These are phyloP conservation scores for Stenocarpella maydis DNA, from an alignment of 2,329 filamentous ascomycete species.

Conservation along the genomic window DNA sequence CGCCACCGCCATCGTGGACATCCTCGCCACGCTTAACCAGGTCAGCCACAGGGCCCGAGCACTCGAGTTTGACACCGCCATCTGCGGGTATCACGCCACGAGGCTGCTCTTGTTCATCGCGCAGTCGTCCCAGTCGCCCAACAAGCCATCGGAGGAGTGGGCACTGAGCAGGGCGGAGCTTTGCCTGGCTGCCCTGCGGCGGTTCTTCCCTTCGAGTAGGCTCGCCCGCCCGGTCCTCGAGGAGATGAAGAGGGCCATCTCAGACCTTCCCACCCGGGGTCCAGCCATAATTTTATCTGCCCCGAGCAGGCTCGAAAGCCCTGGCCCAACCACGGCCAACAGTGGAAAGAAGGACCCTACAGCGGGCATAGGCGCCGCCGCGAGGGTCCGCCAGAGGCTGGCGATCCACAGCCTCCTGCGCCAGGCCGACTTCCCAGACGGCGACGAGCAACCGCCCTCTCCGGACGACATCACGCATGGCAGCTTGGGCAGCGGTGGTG, in stretches of 20 bases:
- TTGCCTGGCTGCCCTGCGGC: slow-evolving; percentile 40
- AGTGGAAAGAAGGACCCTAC: slow-evolving; percentile 24
- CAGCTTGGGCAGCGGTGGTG: not conserved
- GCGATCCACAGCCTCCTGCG: slow-evolving; percentile 44
- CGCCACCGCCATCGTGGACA: slow-evolving; percentile 35
- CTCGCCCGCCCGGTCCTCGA: slow-evolving; percentile 41
- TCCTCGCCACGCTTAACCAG: slow-evolving; percentile 38
- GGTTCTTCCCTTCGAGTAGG: slow-evolving; percentile 41
- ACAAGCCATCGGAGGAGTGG: slow-evolving; percentile 37
- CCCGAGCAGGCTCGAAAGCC: slow-evolving; percentile 23
- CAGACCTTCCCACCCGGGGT: slow-evolving; percentile 33
- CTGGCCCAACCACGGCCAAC: not conserved
- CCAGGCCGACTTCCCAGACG: slow-evolving; percentile 41
- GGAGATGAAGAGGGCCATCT: slow-evolving; percentile 40
- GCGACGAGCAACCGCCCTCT: slow-evolving; percentile 36
- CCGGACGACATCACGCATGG: not conserved
- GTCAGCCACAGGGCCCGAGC: slow-evolving; percentile 33
- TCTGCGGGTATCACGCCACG: slow-evolving; percentile 39
- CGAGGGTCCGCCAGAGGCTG: slow-evolving; percentile 39
- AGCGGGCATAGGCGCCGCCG: slow-evolving; percentile 37
- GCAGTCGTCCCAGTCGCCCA: slow-evolving; percentile 32
- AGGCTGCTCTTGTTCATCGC: slow-evolving; percentile 40
- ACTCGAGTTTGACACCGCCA: slow-evolving; percentile 39
- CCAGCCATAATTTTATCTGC: not conserved
- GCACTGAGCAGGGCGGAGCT: slow-evolving; percentile 42